A percentile compares a stretch with the other conserved stretches of the same genome.
Evolutionary conservation across 2,329 filamentous ascomycete genomes (phyloP).

Genomic region (Colletotrichum sidae): DNA sequence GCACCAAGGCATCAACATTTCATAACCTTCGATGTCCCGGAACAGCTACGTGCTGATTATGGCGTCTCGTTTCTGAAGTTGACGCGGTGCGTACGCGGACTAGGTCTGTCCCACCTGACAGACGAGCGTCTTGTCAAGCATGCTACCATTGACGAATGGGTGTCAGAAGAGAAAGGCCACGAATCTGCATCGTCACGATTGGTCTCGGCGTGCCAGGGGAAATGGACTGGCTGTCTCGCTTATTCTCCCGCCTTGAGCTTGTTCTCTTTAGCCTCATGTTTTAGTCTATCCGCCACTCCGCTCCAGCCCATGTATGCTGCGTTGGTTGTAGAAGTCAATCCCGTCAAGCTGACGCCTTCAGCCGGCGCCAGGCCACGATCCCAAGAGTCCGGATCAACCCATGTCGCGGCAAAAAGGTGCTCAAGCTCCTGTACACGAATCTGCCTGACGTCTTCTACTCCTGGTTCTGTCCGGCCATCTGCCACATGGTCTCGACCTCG

Average conservation of each 20-base stretch:
- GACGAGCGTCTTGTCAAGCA: background rate
- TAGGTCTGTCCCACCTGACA: constrained; percentile 2
- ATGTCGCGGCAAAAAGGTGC: too few relatives aligned
- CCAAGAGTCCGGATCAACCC: too few relatives aligned
- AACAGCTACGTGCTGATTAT: background rate
- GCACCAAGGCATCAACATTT: constrained; percentile 37
- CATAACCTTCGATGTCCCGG: background rate
- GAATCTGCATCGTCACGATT: constrained; percentile 29
- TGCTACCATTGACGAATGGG: background rate
- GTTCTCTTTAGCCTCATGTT: constrained; percentile 11
- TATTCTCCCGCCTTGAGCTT: constrained; percentile 27
- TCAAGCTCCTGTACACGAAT: too few relatives aligned
- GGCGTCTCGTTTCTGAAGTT: too few relatives aligned
- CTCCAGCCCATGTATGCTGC: constrained; percentile 12
- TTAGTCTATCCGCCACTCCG: background rate
- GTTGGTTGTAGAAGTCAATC: too few relatives aligned
- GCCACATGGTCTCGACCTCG: constrained; percentile 37
- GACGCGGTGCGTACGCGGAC: too few relatives aligned
- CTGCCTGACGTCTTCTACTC: too few relatives aligned
- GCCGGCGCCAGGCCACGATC: too few relatives aligned
- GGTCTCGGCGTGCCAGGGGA: background rate
- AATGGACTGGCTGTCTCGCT: background rate
- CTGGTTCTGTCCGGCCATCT: background rate
- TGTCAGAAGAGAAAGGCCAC: constrained; percentile 15
- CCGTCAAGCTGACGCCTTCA: too few relatives aligned